Evolutionary conservation across 106 monocot genomes (phyloP).

Genomic region (Dendrobium huoshanense): DNA sequence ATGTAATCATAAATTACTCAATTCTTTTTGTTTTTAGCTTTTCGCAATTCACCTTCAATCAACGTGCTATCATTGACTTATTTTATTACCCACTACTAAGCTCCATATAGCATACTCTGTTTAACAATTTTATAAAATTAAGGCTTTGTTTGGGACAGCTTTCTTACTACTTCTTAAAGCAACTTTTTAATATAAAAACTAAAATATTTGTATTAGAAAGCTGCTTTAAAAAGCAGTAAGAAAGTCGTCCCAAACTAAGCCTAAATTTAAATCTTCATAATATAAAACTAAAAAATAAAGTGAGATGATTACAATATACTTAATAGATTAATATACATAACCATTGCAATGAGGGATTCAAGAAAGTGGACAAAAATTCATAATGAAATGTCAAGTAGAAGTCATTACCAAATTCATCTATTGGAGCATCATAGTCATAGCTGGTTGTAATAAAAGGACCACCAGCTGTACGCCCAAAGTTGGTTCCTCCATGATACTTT

Average conservation of each 20-base stretch:
- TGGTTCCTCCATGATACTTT: conserved; percentile 96
- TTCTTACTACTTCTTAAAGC: no score
- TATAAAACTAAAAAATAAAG: neutral
- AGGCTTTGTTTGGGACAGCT: no score
- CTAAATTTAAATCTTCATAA: neutral
- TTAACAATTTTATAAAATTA: no score
- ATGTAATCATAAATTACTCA: no score
- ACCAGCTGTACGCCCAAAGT: conserved; percentile 96
- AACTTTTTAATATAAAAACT: no score
- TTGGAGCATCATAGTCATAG: conserved; percentile 97
- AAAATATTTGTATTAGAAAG: no score
- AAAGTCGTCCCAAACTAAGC: neutral
- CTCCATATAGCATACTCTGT: no score
- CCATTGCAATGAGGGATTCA: neutral
- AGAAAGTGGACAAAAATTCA: neutral
- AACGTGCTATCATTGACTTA: no score
- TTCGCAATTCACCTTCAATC: neutral
- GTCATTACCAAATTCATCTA: conserved; percentile 87
- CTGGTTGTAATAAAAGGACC: conserved; percentile 97
- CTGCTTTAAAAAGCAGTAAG: no score
- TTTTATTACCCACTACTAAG: no score
- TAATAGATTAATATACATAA: neutral
- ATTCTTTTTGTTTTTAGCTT: neutral
- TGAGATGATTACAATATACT: neutral
- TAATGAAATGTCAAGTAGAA: neutral